Base-by-base conservation (phyloP, 2,329 filamentous ascomycete genomes). In the Fusarium poae region DNA sequence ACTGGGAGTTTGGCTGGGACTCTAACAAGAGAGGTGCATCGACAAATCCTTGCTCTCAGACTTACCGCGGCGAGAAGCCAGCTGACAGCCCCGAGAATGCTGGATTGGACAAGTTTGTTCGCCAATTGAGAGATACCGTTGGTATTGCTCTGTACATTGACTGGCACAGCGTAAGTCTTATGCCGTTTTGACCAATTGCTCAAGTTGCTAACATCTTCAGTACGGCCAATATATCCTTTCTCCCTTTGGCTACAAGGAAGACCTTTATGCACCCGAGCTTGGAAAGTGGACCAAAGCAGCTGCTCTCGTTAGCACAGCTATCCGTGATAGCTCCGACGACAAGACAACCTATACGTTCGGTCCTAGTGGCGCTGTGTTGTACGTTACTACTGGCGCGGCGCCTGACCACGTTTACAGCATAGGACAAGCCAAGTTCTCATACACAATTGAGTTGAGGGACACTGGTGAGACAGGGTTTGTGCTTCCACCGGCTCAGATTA, bases 1-100 rank as follows among this genome's bases (percentile, higher is more conserved):
- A 86, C 75, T 87, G 84, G 84, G 80, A 81, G 35, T 84, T 80
- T 58, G 78, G 77, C 55, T 87, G 85, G 85, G 79, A 79, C 51
- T 71, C 81, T 2, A 78, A 77, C 18, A 75, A 78, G 6, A 78
- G 75, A 18, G 84, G 84, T 34, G 80, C 82, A 5, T 84, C 82
- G 0, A 83, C 82, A 3, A 77, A 85, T 69, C 83, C 84, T 21
- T 85, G 84, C 75, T 77, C 74, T 3, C 77, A 86, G 70, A 79
- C 77, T 1, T 87, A 82, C 72, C 78, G 77, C 67, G 83, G 82
- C 30, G 67, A 76, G 23, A 68, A 73, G 23, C 75, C 80, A 3
- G 79, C 79, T 18, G 81, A 84, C 64, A 77, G 79, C 2, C 81
- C 82, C 4, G 84, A 87, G 74, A 85, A 79, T 65, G 77, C 78